These are phyloP conservation scores for Raffaelea albimanens DNA, from an alignment of 2,329 filamentous ascomycete species.

Conservation along the genomic window DNA sequence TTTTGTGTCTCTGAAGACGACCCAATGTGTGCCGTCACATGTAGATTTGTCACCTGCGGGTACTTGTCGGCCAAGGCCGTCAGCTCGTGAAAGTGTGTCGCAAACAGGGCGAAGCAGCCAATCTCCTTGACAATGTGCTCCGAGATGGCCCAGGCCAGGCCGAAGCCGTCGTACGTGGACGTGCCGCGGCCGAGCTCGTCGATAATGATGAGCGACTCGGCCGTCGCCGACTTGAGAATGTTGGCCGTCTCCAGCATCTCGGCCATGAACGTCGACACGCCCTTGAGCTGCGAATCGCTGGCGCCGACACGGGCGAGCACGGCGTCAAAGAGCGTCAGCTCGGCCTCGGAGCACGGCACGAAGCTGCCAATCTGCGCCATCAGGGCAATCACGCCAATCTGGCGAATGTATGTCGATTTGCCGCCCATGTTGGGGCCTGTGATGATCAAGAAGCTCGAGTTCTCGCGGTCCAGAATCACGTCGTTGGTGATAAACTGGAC, in stretches of 20 bases:
- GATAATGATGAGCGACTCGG: conserved; percentile 95
- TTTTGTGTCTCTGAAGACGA: conserved; percentile 16
- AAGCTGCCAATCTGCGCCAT: conserved; percentile 98
- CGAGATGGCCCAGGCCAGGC: conserved; percentile 97
- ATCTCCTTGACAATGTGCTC: conserved; percentile 97
- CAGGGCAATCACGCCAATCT: conserved; percentile 90
- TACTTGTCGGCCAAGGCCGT: conserved; percentile 83
- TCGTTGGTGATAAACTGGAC: conserved; percentile 99
- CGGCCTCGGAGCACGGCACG: conserved; percentile 82
- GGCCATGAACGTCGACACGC: conserved; percentile 98
- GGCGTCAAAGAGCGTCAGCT: conserved; percentile 92
- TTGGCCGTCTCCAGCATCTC: conserved; percentile 99
- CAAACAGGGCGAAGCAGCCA: conserved; percentile 87
- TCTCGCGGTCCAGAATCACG: conserved; percentile 56
- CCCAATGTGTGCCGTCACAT: conserved; percentile 86
- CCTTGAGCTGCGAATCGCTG: conserved; percentile 93
- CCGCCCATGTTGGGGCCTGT: conserved; percentile 99
- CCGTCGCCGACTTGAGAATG: conserved; percentile 92
- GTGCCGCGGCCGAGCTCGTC: conserved; percentile 95
- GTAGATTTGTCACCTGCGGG: conserved; percentile 81
- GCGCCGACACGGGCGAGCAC: conserved; percentile 94
- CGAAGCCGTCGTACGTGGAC: conserved; percentile 96
- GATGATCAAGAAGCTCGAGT: conserved; percentile 90
- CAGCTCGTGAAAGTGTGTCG: conserved; percentile 96
- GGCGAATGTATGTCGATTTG: conserved; percentile 96